Percentiles rank a stretch among this genome's conserved stretches.
phyloP scores from a whole-genome alignment of 192 early-diverging fungal genomes.

The Backusella westeae region DNA sequence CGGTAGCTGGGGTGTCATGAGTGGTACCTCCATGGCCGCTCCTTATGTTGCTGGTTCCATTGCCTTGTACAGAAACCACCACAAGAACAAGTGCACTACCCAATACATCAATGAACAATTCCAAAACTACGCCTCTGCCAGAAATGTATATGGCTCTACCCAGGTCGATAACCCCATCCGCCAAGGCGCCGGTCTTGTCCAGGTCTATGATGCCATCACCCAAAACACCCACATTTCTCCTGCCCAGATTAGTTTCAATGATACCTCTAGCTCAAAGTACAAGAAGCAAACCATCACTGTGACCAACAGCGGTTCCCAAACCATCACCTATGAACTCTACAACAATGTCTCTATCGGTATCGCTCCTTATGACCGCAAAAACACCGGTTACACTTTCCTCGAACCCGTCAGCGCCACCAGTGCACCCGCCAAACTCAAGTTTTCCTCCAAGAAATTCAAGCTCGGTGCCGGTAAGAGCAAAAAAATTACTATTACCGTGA shows the following conservation, averaged over 20 bases:
- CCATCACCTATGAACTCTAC: slow-evolving; percentile 37
- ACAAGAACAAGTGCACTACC: slow-evolving; percentile 28
- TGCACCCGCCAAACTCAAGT: slow-evolving; percentile 16
- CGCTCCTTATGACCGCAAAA: slow-evolving; percentile 34
- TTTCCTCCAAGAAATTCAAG: slow-evolving; percentile 22
- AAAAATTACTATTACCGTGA: slow-evolving; percentile 21
- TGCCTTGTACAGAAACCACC: slow-evolving; percentile 41
- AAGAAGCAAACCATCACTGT: slow-evolving; percentile 40
- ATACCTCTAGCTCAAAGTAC: slow-evolving; percentile 37
- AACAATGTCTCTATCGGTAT: slow-evolving; percentile 40
- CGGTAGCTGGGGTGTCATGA: slow-evolving; percentile 42
- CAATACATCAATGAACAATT: slow-evolving; percentile 34
- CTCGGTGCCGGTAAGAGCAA: slow-evolving; percentile 21
- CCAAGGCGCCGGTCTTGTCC: slow-evolving; percentile 58
- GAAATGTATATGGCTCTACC: neutral
- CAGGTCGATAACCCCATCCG: slow-evolving; percentile 28
- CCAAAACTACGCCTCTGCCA: slow-evolving; percentile 27
- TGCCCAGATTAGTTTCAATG: slow-evolving; percentile 50
- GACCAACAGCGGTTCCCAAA: slow-evolving; percentile 39
- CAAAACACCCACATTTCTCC: slow-evolving; percentile 38
- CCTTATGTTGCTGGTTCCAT: slow-evolving; percentile 53
- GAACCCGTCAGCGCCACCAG: slow-evolving; percentile 10
- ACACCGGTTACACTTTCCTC: slow-evolving; percentile 16
- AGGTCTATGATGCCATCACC: slow-evolving; percentile 46
- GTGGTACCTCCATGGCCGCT: slow-evolving; percentile 63